Base-by-base conservation (phyloP, 148 eudicot species). In the Fagopyrum homotropicum region DNA sequence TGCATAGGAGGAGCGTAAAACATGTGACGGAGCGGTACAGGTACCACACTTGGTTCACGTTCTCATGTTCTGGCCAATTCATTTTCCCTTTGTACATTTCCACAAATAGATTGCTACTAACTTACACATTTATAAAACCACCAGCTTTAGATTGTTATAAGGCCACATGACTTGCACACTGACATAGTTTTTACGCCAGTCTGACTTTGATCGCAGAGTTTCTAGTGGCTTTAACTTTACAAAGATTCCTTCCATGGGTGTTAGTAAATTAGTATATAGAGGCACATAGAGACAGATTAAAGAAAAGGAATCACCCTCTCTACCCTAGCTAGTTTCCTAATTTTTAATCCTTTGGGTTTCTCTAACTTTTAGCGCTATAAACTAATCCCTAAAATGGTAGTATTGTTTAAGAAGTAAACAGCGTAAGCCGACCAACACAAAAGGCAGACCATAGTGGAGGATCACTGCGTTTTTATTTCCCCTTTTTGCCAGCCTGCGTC, bases 401-500 rank as follows among this genome's bases (percentile, higher is more conserved):
- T 57, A 35, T 35, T 35, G 59, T 57, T 19, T 17, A 19, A 57
- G 35, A 57, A 57, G 63, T 57, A 57, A 57, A 6, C 63, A 57
- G 30, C 29, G 63, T 60, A n/a, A 22, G 66, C 66, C 71, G 19
- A 66, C 46, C 71, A 66, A 66, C 47, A 66, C 43, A 66, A 66
- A 66, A 66, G 71, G 71, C 71, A 66, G 15, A 66, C 47, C 47
- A 40, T 66, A 35, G 71, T 66, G 71, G 71, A 66, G 71, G 71
- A 66, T 66, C 71, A 66, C 71, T 66, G 47, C 71, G 30, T 35
- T 66, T 66, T 66, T 12, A 29, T 40, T 40, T 66, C 46, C 43
- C 46, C 71, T 5, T 66, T 66, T 66, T 14, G 71, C 71, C 71
- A 66, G 71, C 47, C 71, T 40, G 22, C 22, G 71, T 66, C 71